Evolutionary conservation across 192 early-diverging fungal genomes (phyloP), one percentile per base, ranked within the genome.

Genomic region (Rhizoclosmatium globosum): DNA sequence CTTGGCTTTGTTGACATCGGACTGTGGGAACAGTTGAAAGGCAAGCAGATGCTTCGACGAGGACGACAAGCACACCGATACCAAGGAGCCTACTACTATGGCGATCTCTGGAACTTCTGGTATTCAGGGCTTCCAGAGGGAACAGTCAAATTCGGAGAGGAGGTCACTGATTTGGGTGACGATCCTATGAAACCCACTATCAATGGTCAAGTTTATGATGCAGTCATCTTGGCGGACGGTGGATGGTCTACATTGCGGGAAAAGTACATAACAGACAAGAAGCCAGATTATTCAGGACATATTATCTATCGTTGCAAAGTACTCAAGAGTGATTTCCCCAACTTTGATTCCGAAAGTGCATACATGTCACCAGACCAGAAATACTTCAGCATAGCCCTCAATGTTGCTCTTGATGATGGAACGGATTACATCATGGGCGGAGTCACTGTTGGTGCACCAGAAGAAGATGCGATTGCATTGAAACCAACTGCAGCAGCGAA

Each of bases 31-130:
- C 53, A 57, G 11, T n/a, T 57, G 11, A 17, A 11, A 11, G 53
- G 53, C 53, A 11, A n/a, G 53, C 11, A 57, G n/a, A 57, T 57
- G 53, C 11, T 57, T n/a, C 53, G 53, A 11, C 11, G 53, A 57
- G 53, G 53, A n/a, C 11, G 13, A n/a, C 53, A 57, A 57, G n/a
- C n/a, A n/a, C 53, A 57, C n/a, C 53, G 53, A n/a, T 57, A 57
- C n/a, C 53, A 57, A 57, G 53, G 53, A 11, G 53, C 53, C 11
- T 57, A 17, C 53, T 57, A 57, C 53, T 57, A 57, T 1, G 53
- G 53, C 53, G 53, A 57, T 57, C 53, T 57, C n/a, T 57, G 53
- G 53, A 11, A n/a, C 53, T 57, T 57, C 53, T 57, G 53, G 53
- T 57, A 57, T n/a, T 57, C 53, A 17, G 53, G 53, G n/a, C 53